Evolutionary conservation across 192 early-diverging fungal species (phyloP), one percentile per base, ranked within the genome.

Genomic region (Geosiphon pyriformis): DNA sequence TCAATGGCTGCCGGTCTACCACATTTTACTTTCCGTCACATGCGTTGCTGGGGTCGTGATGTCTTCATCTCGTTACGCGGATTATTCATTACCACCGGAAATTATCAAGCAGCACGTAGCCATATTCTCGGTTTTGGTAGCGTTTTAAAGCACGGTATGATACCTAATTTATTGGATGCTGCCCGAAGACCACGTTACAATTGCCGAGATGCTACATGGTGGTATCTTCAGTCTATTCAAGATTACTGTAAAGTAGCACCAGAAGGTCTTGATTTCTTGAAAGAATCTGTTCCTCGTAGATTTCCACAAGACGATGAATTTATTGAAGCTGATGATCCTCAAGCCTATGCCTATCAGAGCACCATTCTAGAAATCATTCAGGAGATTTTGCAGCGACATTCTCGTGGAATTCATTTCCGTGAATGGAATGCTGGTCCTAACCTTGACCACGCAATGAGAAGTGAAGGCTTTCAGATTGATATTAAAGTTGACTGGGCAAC

Each of bases 21-120:
- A 23, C 95, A 98, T 65, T 99, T 99, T 65, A 85, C 95, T 3
- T 87, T 87, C 8, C 80, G 85, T 48, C 89, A 95, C 62, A 95
- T 96, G 92, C 85, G 97, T 49, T 89, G 88, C 69, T 99, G 97
- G 97, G 97, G 97, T n/a, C 87, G 97, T 50, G 97, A 99, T 80
- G 89, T 96, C 32, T 95, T 97, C 71, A 94, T 99, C 63, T 80
- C 92, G 6, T 74, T 99, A 2, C 82, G 86, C 3, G 97, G 97
- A 3, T 73, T 94, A 32, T 78, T 96, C 29, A 62, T 99, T 54
- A 76, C 86, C 4, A 90, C 93, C 12, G 94, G 94, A 7, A 83
- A 93, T 59, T 92, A 76, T 68, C 79, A 89, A 20, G 94, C 85
- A 0, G 97, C 97, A 12, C 80, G 82, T 46, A 78, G 76, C 0